These are phyloP conservation scores for Tuber melanosporum DNA, from an alignment of 495 filamentous ascomycete species.

Conservation along the genomic window DNA sequence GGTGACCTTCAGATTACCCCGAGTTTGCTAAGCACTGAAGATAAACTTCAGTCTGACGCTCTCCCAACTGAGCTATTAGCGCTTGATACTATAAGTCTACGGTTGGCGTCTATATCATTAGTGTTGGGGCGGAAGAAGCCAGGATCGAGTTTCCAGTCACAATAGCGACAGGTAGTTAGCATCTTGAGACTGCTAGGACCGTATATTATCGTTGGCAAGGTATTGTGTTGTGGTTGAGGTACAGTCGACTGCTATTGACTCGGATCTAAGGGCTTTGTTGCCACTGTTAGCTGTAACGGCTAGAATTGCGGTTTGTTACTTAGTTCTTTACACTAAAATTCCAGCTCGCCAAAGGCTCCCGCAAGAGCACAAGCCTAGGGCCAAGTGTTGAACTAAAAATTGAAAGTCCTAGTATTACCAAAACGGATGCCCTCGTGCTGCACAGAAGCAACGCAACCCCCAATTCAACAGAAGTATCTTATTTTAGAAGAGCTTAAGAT, in stretches of 20 bases:
- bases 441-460: not conserved
- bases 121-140: not conserved
- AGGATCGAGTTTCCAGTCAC: not conserved
- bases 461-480: not conserved
- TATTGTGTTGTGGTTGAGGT: not conserved
- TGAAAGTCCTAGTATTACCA: not conserved
- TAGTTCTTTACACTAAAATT: not conserved
- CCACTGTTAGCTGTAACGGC: not conserved
- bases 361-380: no score
- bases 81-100: not conserved
- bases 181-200: not conserved
- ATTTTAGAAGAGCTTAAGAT: not conserved
- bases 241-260: not conserved
- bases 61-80: slow-evolving; percentile 31
- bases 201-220: not conserved
- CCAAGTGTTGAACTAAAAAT: no score
- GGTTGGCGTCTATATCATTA: not conserved
- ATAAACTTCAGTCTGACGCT: slow-evolving; percentile 31
- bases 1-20: slow-evolving; percentile 28
- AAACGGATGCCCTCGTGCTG: not conserved
- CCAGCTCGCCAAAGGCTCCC: no score
- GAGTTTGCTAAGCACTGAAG: not conserved
- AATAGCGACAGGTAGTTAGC: not conserved
- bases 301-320: not conserved
- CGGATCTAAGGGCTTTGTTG: not conserved